Percentiles rank a stretch among this genome's conserved stretches.
phyloP scores from a whole-genome alignment of 495 filamentous ascomycete genomes.

The Xylaria nigripes region DNA sequence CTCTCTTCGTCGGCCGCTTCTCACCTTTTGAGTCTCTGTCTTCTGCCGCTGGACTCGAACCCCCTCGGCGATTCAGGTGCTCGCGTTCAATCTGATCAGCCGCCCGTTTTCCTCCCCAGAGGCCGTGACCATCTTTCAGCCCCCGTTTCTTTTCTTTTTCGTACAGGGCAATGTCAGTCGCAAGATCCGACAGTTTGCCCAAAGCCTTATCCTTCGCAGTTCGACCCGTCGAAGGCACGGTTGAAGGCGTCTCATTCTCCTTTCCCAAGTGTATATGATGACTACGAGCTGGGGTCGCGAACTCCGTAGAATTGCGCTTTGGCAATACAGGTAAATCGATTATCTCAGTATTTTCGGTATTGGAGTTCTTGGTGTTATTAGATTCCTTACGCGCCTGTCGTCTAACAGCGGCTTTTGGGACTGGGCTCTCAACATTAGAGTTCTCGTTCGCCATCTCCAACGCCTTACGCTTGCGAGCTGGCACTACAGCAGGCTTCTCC shows the following conservation, averaged over 20 bases:
- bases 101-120: constrained; percentile 65
- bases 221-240: constrained; percentile 59
- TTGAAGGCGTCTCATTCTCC: constrained; percentile 76
- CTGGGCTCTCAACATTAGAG: constrained; percentile 18
- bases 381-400: constrained; percentile 27
- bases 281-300: constrained; percentile 36
- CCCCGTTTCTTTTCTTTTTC: constrained; percentile 83
- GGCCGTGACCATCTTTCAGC: constrained; percentile 57
- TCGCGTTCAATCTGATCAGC: constrained; percentile 50
- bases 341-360: constrained; percentile 18
- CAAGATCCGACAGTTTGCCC: constrained; percentile 63
- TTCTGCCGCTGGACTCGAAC: constrained; percentile 33
- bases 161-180: constrained; percentile 76
- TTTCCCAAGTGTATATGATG: constrained; percentile 49
- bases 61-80: constrained; percentile 21
- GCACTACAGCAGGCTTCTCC: constrained; percentile 19
- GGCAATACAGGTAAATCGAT: constrained; percentile 16
- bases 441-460: constrained; percentile 33
- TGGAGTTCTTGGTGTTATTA: constrained; percentile 24
- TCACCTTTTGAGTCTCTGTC: constrained; percentile 45
- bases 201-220: constrained; percentile 80
- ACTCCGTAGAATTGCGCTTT: constrained; percentile 17
- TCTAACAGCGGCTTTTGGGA: constrained; percentile 18
- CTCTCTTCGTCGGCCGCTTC: constrained; percentile 47
- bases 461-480: constrained; percentile 37